Conservation (phyloP, 139 green algal genomes). For the Asterochloris sp. region DNA sequence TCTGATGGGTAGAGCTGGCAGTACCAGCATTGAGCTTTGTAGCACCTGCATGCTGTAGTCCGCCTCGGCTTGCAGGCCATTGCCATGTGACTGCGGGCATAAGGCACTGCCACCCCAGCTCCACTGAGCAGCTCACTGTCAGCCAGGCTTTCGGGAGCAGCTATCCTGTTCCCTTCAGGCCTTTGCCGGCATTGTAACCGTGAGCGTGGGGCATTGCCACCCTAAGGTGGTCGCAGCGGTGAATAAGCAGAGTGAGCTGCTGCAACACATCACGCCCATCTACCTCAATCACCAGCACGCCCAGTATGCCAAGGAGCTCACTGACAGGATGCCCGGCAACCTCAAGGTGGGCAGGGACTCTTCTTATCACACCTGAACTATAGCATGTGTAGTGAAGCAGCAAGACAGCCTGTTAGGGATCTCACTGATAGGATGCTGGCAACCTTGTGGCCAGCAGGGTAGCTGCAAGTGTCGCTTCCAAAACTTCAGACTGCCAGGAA, state of each 20-base stretch:
- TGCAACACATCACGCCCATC: conserved; percentile 76
- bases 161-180: conserved; percentile 47
- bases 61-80: neutral
- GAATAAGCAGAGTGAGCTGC: conserved; percentile 39
- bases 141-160: too few species aligned
- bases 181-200: conserved; percentile 97
- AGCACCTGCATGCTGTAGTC: neutral
- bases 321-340: conserved; percentile 47
- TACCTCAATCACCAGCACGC: conserved; percentile 71
- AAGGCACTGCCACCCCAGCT: too few species aligned
- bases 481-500: too few species aligned
- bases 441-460: too few species aligned
- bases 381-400: too few species aligned
- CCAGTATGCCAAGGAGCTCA: conserved; percentile 60
- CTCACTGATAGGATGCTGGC: too few species aligned
- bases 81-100: neutral
- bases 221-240: conserved; percentile 46
- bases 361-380: neutral
- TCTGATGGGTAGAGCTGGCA: too few species aligned
- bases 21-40: too few species aligned
- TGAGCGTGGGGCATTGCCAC: conserved; percentile 88
- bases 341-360: conserved; percentile 44
- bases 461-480: too few species aligned
- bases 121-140: too few species aligned
- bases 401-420: too few species aligned